Evolutionary conservation across 495 filamentous ascomycete species (phyloP), one percentile per base, ranked within the genome.

Genomic region (Neurospora hispaniola): DNA sequence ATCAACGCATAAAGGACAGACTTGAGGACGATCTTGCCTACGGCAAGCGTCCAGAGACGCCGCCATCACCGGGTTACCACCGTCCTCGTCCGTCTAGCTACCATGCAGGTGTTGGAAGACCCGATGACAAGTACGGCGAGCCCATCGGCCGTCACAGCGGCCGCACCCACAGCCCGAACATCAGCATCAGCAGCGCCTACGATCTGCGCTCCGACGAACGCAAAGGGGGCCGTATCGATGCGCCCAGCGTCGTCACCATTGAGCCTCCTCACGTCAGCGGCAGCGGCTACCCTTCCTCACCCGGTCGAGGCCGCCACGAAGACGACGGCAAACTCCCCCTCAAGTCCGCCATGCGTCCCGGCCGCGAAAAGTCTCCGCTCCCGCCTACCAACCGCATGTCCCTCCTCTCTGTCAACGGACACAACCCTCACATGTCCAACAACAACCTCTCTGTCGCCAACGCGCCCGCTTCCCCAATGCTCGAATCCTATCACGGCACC

Each of bases 401-500:
- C 43, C 79, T 75, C 73, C 78, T 86, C 27, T 78, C 78, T 27
- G 82, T 86, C 48, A 78, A 80, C 48, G 83, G 82, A 12, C 83
- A 82, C 6, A 81, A 80, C 59, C 82, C 80, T 23, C 68, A 79
- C 70, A 80, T 82, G 8, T 76, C 80, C 18, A 74, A 73, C 4
- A 23, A 23, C 54, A 62, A 62, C 23, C 39, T 85, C 42, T 85
- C 82, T 59, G 80, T 87, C 18, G 79, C 84, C 48, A 86, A 90
- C 9, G 87, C 91, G 11, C 92, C 93, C 2, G 88, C 90, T 10
- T 96, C 92, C 72, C 96, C 96, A 0, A 85, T 98, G 20, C 87
- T 97, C 14, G 96, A 98, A 81, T 91, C 96, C 2, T 99, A 99
- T 82, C 90, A 90, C 73, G 96, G 96, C 8, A 97, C 94, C 2